A percentile compares a stretch with the other conserved stretches of the same genome.
phyloP scores from a whole-genome alignment of 164 flowering plant species.

The Stephania japonica region DNA sequence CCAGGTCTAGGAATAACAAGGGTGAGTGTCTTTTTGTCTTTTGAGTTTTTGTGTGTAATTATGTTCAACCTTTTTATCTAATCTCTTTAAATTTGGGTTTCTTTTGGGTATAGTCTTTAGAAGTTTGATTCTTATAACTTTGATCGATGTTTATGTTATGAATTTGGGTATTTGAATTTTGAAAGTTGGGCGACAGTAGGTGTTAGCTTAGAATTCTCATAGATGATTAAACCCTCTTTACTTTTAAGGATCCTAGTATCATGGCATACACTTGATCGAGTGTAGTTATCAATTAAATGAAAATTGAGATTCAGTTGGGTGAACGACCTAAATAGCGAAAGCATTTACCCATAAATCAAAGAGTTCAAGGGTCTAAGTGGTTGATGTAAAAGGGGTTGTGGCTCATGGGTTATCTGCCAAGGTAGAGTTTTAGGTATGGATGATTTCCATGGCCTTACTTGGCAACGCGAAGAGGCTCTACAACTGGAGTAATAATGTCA shows the following conservation, averaged over 20 bases:
- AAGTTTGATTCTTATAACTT: neutral
- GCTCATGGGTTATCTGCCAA: no score
- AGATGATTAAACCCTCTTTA: no score
- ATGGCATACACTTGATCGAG: neutral
- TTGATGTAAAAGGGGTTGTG: no score
- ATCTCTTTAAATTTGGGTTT: neutral
- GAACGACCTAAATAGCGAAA: neutral
- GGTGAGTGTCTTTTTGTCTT: neutral
- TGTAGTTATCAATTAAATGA: neutral
- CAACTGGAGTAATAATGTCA: neutral
- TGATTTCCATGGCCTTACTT: no score
- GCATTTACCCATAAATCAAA: neutral
- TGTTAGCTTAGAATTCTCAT: neutral
- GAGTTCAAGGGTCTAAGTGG: neutral
- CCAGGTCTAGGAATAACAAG: slow-evolving; percentile 20
- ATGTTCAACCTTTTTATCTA: neutral
- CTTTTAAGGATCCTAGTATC: neutral
- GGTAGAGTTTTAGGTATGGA: no score
- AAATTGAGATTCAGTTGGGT: neutral
- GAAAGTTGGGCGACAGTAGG: neutral
- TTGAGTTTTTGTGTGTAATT: neutral
- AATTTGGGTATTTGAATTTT: neutral
- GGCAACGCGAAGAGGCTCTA: no score
- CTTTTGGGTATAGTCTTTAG: neutral
- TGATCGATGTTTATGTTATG: neutral